A percentile compares a stretch with the other conserved stretches of the same genome.
Evolutionary conservation across 345 rosid species (phyloP).

Genomic region (Gynandropsis gynandra): DNA sequence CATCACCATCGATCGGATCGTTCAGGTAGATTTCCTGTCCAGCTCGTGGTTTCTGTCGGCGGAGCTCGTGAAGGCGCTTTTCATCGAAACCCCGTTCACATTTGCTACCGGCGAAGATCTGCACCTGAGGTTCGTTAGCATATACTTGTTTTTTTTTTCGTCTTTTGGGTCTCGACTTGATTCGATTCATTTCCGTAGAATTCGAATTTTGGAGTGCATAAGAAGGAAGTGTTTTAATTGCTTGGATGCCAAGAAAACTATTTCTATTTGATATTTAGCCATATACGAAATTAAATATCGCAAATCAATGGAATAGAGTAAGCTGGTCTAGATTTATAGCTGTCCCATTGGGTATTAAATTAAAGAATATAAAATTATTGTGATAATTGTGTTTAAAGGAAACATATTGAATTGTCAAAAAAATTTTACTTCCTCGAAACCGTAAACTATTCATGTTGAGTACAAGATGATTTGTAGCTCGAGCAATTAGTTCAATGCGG

Average conservation of each 20-base stretch:
- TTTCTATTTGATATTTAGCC: no score
- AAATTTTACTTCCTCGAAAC: no score
- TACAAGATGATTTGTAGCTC: no score
- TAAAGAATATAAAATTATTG: no score
- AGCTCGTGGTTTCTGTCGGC: slow-evolving; percentile 97
- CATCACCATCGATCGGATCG: slow-evolving; percentile 62
- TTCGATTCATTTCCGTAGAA: background rate
- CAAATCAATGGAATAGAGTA: no score
- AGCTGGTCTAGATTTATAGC: no score
- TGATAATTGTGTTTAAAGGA: no score
- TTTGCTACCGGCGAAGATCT: slow-evolving; percentile 97
- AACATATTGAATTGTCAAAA: no score
- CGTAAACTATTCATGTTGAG: no score
- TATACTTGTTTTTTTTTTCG: background rate
- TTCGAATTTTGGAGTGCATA: slow-evolving; percentile 1
- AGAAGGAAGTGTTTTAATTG: slow-evolving; percentile 13
- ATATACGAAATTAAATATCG: no score
- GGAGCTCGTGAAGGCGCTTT: slow-evolving; percentile 79
- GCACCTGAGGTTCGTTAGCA: slow-evolving; percentile 62
- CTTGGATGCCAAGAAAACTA: background rate
- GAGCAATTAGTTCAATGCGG: background rate
- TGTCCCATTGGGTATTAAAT: no score
- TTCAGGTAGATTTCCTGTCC: slow-evolving; percentile 94
- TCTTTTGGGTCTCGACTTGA: background rate
- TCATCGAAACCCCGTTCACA: slow-evolving; percentile 84